Evolutionary conservation across 2,329 filamentous ascomycete species (phyloP), one percentile per base, ranked within the genome.

Genomic region (Talaromyces sp.): DNA sequence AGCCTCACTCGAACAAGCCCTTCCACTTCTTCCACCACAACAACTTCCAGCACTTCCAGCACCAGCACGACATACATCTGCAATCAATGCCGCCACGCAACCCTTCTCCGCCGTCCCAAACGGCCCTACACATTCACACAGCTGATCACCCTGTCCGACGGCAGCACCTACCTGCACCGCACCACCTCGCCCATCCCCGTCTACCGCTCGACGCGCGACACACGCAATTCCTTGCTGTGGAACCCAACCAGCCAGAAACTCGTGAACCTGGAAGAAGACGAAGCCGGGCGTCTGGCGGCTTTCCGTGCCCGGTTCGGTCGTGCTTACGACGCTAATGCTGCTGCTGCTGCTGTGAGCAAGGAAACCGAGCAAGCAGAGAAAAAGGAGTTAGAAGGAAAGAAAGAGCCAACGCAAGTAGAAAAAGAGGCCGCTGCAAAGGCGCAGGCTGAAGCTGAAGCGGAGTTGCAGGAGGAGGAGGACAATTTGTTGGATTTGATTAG

Each of bases 121-220:
- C 86, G 92, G 6, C 93, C 94, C 48, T 97, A 97, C 82, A 91
- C 88, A 67, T 97, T 97, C 82, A 97, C 93, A n/a, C 94, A 99
- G 78, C 85, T 99, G 62, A 83, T 99, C 66, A 92, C 92, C 58
- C 88, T 97, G 65, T 91, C 89, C 46, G 94, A 99, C 80, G 94
- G 94, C 68, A 90, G 86, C 70, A 89, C 92, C 62, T 97, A 79
- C 72, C 75, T 74, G 19, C 77, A 80, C 66, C 79, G 79, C 65
- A 81, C 79, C 48, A 80, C 78, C 53, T 81, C 79, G 6, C 79
- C 79, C 2, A 68, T 78, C 24, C 80, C 85, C 8, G 78, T 88
- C 61, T 86, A 87, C 75, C 80, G 80, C 65, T 81, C 78, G 57
- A 83, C 82, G 62, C 95, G 96, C 77, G 94, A 99, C 79, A 90